Percentiles rank a stretch among this genome's conserved stretches.
Evolutionary conservation across 306 rosid species (phyloP).

Genomic region (Pueraria montana): DNA sequence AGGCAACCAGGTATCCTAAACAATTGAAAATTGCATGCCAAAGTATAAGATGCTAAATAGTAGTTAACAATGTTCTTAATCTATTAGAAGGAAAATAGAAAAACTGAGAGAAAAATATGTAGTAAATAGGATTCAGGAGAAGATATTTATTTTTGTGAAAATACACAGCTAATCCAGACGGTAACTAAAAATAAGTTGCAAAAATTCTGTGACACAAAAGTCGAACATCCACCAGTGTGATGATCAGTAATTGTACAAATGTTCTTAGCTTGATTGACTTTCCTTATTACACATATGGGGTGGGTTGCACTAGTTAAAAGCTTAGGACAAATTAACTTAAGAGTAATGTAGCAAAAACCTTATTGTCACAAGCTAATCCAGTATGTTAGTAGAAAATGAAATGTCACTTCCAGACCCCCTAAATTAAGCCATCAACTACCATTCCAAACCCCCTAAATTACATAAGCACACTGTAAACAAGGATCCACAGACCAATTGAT

Average conservation of each 20-base stretch:
- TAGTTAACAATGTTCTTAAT: not conserved
- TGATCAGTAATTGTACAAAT: not conserved
- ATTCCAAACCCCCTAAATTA: not conserved
- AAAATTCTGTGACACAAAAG: not conserved
- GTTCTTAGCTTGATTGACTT: not conserved
- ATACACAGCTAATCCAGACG: not conserved
- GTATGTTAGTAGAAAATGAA: not conserved
- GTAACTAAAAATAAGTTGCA: not conserved
- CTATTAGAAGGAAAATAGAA: not conserved
- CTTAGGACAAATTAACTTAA: not conserved
- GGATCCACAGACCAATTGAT: not conserved
- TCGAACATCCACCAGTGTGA: not conserved
- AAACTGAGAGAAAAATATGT: not conserved
- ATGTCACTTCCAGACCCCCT: not conserved
- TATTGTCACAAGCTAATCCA: not conserved
- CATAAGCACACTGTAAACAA: not conserved
- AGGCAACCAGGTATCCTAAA: conserved; percentile 22
- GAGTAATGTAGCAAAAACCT: not conserved
- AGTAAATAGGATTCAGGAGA: not conserved
- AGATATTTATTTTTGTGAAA: not conserved
- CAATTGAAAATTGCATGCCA: conserved; percentile 18
- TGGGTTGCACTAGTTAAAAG: not conserved
- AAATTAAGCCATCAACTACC: not conserved
- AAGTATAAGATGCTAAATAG: conserved; percentile 1
- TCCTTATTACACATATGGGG: conserved; percentile 11